Conservation (phyloP, 148 eudicot genomes). For the Rhododendron williamsianum region DNA sequence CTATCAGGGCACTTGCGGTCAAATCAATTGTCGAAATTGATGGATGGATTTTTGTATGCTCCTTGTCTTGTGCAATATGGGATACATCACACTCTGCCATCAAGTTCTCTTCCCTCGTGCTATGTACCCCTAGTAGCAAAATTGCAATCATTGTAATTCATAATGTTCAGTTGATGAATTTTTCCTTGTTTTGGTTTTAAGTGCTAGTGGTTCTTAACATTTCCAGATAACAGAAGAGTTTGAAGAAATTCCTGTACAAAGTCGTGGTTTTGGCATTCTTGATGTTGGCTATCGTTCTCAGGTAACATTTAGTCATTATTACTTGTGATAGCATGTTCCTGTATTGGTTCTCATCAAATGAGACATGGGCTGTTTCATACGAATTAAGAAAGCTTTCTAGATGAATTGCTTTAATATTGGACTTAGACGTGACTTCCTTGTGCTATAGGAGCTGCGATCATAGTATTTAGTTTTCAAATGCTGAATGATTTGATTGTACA, state of each 20-base stretch:
- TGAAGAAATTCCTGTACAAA: conserved; percentile 90
- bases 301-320: conserved; percentile 32
- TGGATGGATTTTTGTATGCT: not conserved
- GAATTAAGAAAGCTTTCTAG: not conserved
- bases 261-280: conserved; percentile 98
- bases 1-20: not conserved
- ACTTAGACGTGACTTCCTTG: not conserved
- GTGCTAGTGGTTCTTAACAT: conserved; percentile 9
- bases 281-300: conserved; percentile 91
- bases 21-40: not conserved
- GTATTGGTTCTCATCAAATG: conserved; percentile 5
- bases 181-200: conserved; percentile 3
- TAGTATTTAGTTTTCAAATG: not conserved
- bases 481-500: conserved; percentile 19
- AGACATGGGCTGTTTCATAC: not conserved
- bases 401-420: not conserved
- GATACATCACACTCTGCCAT: not conserved
- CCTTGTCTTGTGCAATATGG: not conserved
- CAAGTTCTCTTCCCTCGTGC: not conserved
- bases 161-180: not conserved
- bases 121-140: not conserved
- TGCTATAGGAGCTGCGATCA: not conserved
- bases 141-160: not conserved
- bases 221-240: conserved; percentile 83
- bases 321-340: not conserved